Evolutionary conservation across 2,329 filamentous ascomycete genomes (phyloP).

Genomic region (Ophiostoma australiae): DNA sequence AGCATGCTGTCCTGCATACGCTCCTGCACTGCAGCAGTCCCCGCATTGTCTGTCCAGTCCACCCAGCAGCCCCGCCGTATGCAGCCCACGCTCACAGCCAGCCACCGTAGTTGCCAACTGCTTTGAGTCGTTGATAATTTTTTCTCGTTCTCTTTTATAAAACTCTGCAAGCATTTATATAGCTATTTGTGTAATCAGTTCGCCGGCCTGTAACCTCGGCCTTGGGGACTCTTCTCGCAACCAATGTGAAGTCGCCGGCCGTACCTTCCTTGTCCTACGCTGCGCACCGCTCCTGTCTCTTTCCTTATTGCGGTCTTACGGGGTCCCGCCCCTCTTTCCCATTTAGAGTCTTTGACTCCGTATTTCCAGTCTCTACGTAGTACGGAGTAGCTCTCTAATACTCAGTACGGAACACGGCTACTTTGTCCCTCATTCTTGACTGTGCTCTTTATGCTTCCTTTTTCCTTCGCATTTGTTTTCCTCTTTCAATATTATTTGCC

Average conservation of each 20-base stretch:
- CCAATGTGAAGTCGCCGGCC: neutral
- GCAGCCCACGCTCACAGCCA: neutral
- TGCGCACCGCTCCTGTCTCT: neutral
- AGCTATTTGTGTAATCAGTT: neutral
- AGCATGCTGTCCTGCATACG: neutral
- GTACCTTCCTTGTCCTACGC: neutral
- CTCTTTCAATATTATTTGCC: neutral
- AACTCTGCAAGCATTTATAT: no score
- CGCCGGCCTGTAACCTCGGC: neutral
- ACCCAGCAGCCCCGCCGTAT: conserved; percentile 2
- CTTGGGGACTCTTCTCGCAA: neutral
- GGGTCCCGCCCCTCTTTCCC: conserved; percentile 10
- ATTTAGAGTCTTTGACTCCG: neutral
- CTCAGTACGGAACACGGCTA: neutral
- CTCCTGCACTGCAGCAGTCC: conserved; percentile 6
- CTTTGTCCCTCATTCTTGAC: neutral
- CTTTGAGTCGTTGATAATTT: neutral
- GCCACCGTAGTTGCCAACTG: neutral
- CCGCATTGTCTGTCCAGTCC: conserved; percentile 5
- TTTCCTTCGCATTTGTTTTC: neutral
- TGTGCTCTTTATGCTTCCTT: neutral
- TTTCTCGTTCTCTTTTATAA: neutral
- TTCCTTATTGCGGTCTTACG: neutral
- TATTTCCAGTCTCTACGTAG: neutral
- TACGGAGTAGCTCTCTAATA: neutral